Evolutionary conservation across 2,329 filamentous ascomycete genomes (phyloP).

Genomic region (Cercospora berteroae): DNA sequence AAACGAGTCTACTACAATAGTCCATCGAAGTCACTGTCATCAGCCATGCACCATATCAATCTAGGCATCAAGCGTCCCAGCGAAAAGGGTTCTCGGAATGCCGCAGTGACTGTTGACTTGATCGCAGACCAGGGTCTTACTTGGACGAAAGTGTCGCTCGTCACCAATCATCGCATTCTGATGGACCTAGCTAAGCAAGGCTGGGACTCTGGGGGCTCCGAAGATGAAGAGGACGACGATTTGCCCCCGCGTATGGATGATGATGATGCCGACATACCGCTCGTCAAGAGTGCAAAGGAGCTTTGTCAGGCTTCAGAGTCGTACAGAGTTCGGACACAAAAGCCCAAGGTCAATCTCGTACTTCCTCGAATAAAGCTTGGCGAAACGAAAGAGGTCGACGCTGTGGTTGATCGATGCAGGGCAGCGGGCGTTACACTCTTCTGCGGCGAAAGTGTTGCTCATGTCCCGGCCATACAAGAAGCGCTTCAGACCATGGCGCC

Average conservation of each 20-base stretch:
- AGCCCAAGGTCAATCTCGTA: constrained; percentile 60
- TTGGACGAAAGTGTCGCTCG: constrained; percentile 68
- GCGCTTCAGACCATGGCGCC: constrained; percentile 38
- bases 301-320: constrained; percentile 57
- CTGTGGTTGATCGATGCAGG: constrained; percentile 56
- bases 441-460: constrained; percentile 32
- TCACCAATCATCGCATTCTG: constrained; percentile 62
- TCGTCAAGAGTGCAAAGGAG: constrained; percentile 60
- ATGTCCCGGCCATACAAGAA: constrained; percentile 25
- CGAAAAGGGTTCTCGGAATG: constrained; percentile 26
- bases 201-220: constrained; percentile 54
- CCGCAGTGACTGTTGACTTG: constrained; percentile 57
- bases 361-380: constrained; percentile 58
- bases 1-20: constrained; percentile 53
- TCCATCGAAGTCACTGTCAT: constrained; percentile 25
- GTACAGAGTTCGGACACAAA: constrained; percentile 58
- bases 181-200: constrained; percentile 69
- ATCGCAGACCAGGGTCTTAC: constrained; percentile 61
- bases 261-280: constrained; percentile 53
- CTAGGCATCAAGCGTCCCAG: constrained; percentile 29
- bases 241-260: constrained; percentile 44
- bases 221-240: constrained; percentile 47
- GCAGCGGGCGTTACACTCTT: constrained; percentile 46
- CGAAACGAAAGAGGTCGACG: constrained; percentile 54
- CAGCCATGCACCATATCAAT: constrained; percentile 29